Evolutionary conservation across 2,329 filamentous ascomycete genomes (phyloP), one percentile per base, ranked within the genome.

Genomic region (Phialocephala subalpina): DNA sequence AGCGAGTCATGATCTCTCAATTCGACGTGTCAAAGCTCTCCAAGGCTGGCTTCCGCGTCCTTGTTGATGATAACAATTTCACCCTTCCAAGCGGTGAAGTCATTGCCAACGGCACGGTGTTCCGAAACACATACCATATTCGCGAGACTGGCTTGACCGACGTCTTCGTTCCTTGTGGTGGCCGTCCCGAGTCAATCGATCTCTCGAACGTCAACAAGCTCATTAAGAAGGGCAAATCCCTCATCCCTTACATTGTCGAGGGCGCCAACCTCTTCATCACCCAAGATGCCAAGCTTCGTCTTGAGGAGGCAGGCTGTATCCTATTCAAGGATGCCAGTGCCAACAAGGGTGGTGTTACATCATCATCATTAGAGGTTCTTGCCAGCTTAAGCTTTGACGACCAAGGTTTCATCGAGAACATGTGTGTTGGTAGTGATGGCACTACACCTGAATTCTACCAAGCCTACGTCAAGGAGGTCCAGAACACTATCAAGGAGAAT

Each of bases 201-300:
- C 87, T 98, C 65, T 91, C 92, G 63, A 93, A 91, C 8, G 95
- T 94, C 68, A 90, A 87, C 80, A 93, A 92, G 78, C 87, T 99
- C 69, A 98, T 99, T 80, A 89, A 91, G 77, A 89, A 97, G 69
- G 94, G 94, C 81, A 97, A 97, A 83, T 86, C 87, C 25, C 88
- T 86, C 12, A 91, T 99, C 67, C 94, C 95, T 0, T 99, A 97
- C 82, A 96, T 99, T 62, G 95, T 99, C 53, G 96, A 99, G 81
- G 96, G 96, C 61, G 96, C 96, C 80, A 99, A 98, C 79, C 85
- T 99, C 62, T 99, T 99, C 87, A 97, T 99, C 81, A 97, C 96
- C 0, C 96, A 99, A 80, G 96, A 99, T 75, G 95, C 95, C 74
- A 98, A 98, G 83, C 86, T 98, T 63, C 92, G 94, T 27, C 88